Base-by-base conservation (phyloP, 176 grass and related monocot genomes). In the Eleusine indica region DNA sequence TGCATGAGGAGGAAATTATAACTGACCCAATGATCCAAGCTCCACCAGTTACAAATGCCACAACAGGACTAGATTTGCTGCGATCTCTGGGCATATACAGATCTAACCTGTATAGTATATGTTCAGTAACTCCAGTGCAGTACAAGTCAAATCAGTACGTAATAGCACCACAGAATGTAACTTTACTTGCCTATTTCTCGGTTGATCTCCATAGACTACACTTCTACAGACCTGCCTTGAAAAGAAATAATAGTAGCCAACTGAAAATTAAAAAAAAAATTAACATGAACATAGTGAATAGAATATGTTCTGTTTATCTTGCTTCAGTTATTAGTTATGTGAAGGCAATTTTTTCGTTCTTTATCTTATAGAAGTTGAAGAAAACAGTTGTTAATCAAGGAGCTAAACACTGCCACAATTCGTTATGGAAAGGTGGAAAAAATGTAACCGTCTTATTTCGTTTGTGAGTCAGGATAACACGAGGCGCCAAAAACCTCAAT, bases 201-300 rank as follows among this genome's bases (percentile, higher is more conserved):
- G 93, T 85, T 92, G 89, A 58, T 88, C 77, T 73, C 96, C 93
- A 71, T 98, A 98, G 19, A 95, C 81, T 68, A 98, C 80, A 71
- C 96, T 98, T 93, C 96, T 91, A 56, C 75, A 79, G 75, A 98
- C 89, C 70, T 95, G 91, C 30, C 87, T 90, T 37, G 93, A 98
- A 87, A 98, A 95, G 84, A 94, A 95, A 94, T 98, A 98, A 70
- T 98, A 95, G 80, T 98, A 95, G 63, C 93, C 96, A 83, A 95
- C 93, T 95, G 87, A 69, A 86, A 88, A 66, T 58, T 22, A 62
- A 79, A 60, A 60, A 51, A 76, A 13, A 60, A 51, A 60, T 13
- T 64, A 71, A 41, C 18, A 56, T 29, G 13, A 58, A 73, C 25
- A 32, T 62, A 42, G 1, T 25, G 43, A 14, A 70, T 71, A 76